Percentiles rank a stretch among this genome's conserved stretches.
Conservation (phyloP, 768 basidiomycete genomes). For the Suillus occidentalis region DNA sequence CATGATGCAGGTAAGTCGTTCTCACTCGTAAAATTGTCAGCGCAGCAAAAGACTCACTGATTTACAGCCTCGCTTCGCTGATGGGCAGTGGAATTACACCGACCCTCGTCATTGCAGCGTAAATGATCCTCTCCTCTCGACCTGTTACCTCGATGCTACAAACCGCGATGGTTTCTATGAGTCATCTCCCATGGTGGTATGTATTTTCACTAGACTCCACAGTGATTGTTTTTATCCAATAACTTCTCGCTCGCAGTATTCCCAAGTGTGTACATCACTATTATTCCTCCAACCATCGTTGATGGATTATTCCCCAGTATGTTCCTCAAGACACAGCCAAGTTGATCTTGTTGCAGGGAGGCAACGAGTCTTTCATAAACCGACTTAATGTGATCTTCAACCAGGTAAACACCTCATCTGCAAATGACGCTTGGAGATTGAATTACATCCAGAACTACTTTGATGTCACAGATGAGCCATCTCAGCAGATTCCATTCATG, state of each 20-base stretch:
- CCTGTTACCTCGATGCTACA: slow-evolving; percentile 58
- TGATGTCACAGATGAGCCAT: slow-evolving; percentile 63
- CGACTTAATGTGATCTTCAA: slow-evolving; percentile 60
- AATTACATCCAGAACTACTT: slow-evolving; percentile 48
- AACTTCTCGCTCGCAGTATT: slow-evolving; percentile 42
- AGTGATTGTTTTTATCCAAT: neutral
- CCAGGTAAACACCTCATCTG: slow-evolving; percentile 32
- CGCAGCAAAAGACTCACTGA: neutral
- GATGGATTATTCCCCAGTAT: slow-evolving; percentile 38
- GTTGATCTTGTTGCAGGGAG: slow-evolving; percentile 62
- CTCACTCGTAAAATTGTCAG: neutral
- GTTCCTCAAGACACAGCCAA: slow-evolving; percentile 66
- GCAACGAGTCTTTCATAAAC: slow-evolving; percentile 49
- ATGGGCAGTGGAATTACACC: slow-evolving; percentile 62
- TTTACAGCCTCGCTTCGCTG: slow-evolving; percentile 50
- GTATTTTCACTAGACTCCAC: slow-evolving; percentile 17
- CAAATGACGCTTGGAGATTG: neutral
- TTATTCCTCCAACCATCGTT: neutral
- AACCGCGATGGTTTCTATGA: slow-evolving; percentile 67
- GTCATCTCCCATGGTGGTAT: slow-evolving; percentile 58
- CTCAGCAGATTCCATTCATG: slow-evolving; percentile 70
- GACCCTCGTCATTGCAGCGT: slow-evolving; percentile 68
- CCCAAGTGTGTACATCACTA: slow-evolving; percentile 39
- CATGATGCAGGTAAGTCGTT: slow-evolving; percentile 54
- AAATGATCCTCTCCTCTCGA: slow-evolving; percentile 55